phyloP scores from a whole-genome alignment of 129 eudicot species.

The Artemisia argyi region DNA sequence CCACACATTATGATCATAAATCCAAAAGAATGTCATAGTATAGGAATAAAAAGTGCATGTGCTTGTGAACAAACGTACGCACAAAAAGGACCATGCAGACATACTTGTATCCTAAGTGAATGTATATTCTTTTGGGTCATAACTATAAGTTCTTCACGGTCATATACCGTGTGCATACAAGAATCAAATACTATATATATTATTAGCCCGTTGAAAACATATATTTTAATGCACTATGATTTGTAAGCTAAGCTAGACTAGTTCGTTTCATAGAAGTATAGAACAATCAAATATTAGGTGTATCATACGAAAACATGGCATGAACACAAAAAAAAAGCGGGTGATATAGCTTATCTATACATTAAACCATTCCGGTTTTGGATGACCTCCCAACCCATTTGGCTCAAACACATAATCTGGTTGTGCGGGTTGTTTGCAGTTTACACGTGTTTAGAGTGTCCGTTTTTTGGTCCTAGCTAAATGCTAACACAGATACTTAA shows the following conservation, averaged over 20 bases:
- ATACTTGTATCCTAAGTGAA: conserved; percentile 25
- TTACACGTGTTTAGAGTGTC: no score
- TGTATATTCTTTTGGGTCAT: conserved; percentile 9
- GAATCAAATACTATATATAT: not conserved
- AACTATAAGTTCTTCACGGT: not conserved
- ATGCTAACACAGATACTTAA: no score
- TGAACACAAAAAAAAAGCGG: no score
- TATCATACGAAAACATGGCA: not conserved
- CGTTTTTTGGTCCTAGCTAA: no score
- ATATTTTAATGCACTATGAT: not conserved
- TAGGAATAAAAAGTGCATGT: conserved; percentile 8
- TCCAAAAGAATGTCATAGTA: not conserved
- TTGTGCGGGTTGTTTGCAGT: no score
- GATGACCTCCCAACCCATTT: no score
- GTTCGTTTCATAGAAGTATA: not conserved
- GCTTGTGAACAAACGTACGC: conserved; percentile 7
- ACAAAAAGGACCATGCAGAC: not conserved
- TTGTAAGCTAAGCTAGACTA: not conserved
- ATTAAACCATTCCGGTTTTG: no score
- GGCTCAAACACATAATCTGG: no score
- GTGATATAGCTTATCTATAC: no score
- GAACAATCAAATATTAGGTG: not conserved
- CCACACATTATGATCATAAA: conserved; percentile 18
- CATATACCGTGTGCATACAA: not conserved
- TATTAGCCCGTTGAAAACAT: not conserved